Evolutionary conservation across 2,329 filamentous ascomycete species (phyloP).

Genomic region (Arachnopeziza araneosa): DNA sequence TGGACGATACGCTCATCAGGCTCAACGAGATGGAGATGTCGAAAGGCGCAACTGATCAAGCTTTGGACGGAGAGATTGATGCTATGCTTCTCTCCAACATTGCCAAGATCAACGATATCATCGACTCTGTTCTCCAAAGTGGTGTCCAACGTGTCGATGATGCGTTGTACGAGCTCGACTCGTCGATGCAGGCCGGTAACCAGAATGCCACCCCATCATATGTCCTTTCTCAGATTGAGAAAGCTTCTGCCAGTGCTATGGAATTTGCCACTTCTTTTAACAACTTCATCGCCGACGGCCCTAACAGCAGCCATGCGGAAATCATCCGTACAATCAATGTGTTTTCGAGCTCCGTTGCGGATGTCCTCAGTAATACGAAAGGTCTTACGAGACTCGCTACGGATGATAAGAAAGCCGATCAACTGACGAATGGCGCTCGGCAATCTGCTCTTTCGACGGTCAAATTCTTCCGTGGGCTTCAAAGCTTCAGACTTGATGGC

Average conservation of each 20-base stretch:
- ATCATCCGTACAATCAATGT: conserved; percentile 90
- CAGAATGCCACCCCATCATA: conserved; percentile 94
- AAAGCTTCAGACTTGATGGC: conserved; percentile 89
- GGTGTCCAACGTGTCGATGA: conserved; percentile 94
- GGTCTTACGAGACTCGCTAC: conserved; percentile 88
- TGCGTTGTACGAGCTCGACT: conserved; percentile 93
- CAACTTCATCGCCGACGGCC: conserved; percentile 95
- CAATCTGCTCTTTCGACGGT: conserved; percentile 82
- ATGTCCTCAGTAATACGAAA: conserved; percentile 95
- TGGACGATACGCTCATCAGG: conserved; percentile 93
- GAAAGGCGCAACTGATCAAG: conserved; percentile 70
- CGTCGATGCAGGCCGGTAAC: conserved; percentile 96
- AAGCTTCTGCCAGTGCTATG: conserved; percentile 87
- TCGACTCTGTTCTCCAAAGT: conserved; percentile 91
- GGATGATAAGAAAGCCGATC: conserved; percentile 90
- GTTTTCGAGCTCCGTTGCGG: conserved; percentile 84
- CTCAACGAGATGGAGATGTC: conserved; percentile 79
- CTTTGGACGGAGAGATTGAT: conserved; percentile 86
- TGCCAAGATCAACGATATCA: conserved; percentile 93
- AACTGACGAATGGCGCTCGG: conserved; percentile 75
- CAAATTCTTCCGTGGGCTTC: conserved; percentile 89
- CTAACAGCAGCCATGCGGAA: conserved; percentile 81
- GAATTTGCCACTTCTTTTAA: conserved; percentile 98
- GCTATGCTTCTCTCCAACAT: conserved; percentile 80
- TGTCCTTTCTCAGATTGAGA: conserved; percentile 94